phyloP scores from a whole-genome alignment of 75 land plant genomes.

The Cupressus sempervirens region DNA sequence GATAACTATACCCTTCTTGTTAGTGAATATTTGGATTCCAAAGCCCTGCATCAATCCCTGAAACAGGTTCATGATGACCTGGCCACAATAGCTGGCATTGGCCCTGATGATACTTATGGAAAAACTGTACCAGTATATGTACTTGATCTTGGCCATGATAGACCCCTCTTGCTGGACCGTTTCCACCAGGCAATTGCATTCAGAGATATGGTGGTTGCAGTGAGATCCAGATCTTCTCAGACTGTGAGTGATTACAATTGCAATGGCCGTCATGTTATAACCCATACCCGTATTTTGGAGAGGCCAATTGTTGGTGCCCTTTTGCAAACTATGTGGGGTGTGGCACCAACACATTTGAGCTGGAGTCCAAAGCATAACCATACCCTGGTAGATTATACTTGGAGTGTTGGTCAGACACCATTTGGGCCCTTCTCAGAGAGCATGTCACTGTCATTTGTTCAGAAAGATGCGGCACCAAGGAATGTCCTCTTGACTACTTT shows the following conservation, averaged over 20 bases:
- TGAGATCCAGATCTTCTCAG: slow-evolving; percentile 70
- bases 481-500: slow-evolving; percentile 72
- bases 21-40: slow-evolving; percentile 93
- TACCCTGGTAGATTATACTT: slow-evolving; percentile 86
- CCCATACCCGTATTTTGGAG: slow-evolving; percentile 71
- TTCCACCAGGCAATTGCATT: slow-evolving; percentile 91
- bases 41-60: slow-evolving; percentile 66
- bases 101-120: slow-evolving; percentile 42
- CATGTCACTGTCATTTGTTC: slow-evolving; percentile 80
- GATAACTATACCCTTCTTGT: slow-evolving; percentile 89
- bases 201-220: slow-evolving; percentile 92
- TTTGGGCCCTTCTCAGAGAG: slow-evolving; percentile 95
- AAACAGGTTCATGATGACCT: slow-evolving; percentile 62
- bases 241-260: slow-evolving; percentile 93
- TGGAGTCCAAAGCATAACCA: slow-evolving; percentile 88
- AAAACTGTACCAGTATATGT: slow-evolving; percentile 82
- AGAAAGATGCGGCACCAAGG: slow-evolving; percentile 86
- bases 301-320: slow-evolving; percentile 85
- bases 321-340: slow-evolving; percentile 94
- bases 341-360: slow-evolving; percentile 82
- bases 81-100: slow-evolving; percentile 25
- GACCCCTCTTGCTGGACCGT: slow-evolving; percentile 75
- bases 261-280: slow-evolving; percentile 84
- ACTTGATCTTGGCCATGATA: slow-evolving; percentile 76
- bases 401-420: slow-evolving; percentile 96